Percentiles rank a stretch among this genome's conserved stretches.
phyloP scores from a whole-genome alignment of 495 filamentous ascomycete species.

The Letharia lupina region DNA sequence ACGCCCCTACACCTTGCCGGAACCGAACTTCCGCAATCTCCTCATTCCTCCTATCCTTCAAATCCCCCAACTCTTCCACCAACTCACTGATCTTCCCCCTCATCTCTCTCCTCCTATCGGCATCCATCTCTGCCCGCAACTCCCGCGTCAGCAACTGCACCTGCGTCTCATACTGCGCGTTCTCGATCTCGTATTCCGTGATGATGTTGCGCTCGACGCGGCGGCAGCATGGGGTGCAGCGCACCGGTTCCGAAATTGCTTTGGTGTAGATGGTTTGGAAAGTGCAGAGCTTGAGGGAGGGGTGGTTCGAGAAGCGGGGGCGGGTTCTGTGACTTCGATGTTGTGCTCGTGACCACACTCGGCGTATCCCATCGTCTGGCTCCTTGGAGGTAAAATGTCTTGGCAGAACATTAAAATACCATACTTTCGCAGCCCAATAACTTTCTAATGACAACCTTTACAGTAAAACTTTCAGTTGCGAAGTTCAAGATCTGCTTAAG shows the following conservation, averaged over 20 bases:
- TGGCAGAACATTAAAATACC: too few species aligned
- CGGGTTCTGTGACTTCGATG: neutral
- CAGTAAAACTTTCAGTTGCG: too few species aligned
- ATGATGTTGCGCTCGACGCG: slow-evolving; percentile 2
- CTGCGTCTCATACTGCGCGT: neutral
- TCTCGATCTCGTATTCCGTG: neutral
- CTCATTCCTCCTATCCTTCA: neutral
- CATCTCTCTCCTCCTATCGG: neutral
- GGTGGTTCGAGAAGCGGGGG: neutral
- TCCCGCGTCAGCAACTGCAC: neutral
- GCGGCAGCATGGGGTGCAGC: neutral
- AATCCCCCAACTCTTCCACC: neutral
- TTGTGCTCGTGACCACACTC: neutral
- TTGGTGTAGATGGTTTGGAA: neutral
- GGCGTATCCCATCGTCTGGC: too few species aligned
- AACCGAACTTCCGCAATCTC: neutral
- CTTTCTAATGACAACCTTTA: too few species aligned
- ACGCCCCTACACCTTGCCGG: neutral
- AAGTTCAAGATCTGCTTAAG: too few species aligned
- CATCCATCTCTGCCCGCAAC: neutral
- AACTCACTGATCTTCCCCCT: neutral
- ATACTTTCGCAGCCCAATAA: too few species aligned
- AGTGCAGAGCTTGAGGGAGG: neutral
- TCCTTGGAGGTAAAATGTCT: too few species aligned
- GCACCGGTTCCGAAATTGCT: neutral